A percentile compares a stretch with the other conserved stretches of the same genome.
phyloP scores from a whole-genome alignment of 73 alveolate genomes.

The Uronychia binucleata region DNA sequence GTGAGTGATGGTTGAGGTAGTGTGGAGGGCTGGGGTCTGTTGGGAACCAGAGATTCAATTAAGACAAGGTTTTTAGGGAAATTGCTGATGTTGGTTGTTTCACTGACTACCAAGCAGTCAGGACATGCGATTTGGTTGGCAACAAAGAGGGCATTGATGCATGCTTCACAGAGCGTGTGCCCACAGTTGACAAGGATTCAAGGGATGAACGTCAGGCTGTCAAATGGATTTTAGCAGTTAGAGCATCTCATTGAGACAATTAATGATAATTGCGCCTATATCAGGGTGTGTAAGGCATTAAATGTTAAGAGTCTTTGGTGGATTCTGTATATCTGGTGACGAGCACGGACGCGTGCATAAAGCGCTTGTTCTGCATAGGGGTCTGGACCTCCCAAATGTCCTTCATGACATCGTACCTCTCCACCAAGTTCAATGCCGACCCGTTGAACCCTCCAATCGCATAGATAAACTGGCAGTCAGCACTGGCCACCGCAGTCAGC shows the following conservation, averaged over 20 bases:
- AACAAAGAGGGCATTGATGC: background rate
- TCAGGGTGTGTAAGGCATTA: too few species aligned
- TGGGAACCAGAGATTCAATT: background rate
- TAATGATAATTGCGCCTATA: too few species aligned
- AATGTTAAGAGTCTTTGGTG: background rate
- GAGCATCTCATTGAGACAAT: background rate
- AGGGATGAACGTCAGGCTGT: background rate
- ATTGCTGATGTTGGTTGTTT: background rate
- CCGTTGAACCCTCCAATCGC: constrained; percentile 94
- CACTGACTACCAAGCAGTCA: background rate
- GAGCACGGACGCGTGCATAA: constrained; percentile 89
- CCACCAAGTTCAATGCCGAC: constrained; percentile 78
- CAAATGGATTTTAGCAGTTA: background rate
- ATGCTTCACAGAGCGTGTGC: constrained; percentile 1
- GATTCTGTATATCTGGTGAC: background rate
- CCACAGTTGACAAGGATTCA: constrained; percentile 11
- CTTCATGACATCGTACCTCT: constrained; percentile 74
- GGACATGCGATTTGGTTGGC: background rate
- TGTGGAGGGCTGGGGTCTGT: background rate
- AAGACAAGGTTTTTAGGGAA: constrained; percentile 12
- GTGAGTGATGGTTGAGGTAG: too few species aligned
- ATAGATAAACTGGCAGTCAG: constrained; percentile 80
- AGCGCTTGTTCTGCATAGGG: constrained; percentile 73
- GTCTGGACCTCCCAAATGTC: constrained; percentile 83
- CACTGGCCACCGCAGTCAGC: constrained; percentile 76